phyloP scores from a whole-genome alignment of 164 flowering plant genomes.

The Nymphaea thermarum region DNA sequence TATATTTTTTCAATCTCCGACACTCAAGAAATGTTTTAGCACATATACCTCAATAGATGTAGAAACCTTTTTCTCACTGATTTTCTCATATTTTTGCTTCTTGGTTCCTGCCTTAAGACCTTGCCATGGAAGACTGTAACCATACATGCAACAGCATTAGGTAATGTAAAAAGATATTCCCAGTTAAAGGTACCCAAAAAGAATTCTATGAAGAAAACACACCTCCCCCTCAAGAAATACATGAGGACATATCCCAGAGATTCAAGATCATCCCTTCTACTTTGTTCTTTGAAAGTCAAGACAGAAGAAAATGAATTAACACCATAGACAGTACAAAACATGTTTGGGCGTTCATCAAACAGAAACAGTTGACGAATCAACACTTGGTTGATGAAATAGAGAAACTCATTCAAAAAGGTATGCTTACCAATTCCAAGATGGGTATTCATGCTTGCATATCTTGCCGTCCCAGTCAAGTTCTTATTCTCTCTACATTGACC shows the following conservation, averaged over 20 bases:
- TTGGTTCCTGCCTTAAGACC: slow-evolving; percentile 31
- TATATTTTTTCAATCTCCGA: too few species aligned
- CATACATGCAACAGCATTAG: background rate
- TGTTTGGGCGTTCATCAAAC: too few species aligned
- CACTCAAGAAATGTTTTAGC: background rate
- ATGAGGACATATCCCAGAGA: slow-evolving; percentile 47
- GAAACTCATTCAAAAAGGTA: background rate
- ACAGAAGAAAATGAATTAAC: background rate
- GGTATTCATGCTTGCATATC: slow-evolving; percentile 46
- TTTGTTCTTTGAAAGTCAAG: slow-evolving; percentile 26
- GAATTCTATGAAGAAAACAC: background rate
- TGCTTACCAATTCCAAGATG: slow-evolving; percentile 49
- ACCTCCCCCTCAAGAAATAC: slow-evolving; percentile 52
- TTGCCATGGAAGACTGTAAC: slow-evolving; percentile 29
- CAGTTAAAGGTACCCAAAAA: background rate
- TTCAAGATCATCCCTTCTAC: slow-evolving; percentile 48
- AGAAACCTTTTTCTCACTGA: slow-evolving; percentile 61
- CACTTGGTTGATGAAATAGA: too few species aligned
- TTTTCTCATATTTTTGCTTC: slow-evolving; percentile 60
- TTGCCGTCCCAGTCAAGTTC: slow-evolving; percentile 45
- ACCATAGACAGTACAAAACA: too few species aligned
- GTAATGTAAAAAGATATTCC: background rate
- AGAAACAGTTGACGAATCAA: too few species aligned
- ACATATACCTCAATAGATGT: slow-evolving; percentile 53
- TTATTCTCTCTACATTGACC: slow-evolving; percentile 30